Conservation (phyloP, 805 yeast species). For the Metschnikowia cerradonensis region DNA sequence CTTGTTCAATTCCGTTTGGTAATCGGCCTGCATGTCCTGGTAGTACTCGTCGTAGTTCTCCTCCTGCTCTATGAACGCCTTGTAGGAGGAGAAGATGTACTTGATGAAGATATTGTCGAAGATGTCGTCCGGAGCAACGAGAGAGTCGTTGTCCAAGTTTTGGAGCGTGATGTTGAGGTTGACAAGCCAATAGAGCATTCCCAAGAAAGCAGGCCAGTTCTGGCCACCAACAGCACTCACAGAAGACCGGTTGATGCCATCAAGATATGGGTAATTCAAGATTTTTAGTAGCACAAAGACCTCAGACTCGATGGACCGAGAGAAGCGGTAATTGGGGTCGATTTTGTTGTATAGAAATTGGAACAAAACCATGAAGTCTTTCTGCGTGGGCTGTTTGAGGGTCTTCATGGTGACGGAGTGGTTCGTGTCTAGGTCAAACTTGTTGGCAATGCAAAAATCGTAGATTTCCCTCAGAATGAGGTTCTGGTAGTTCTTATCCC, state of each 20-base stretch:
- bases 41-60: slow-evolving; percentile 57
- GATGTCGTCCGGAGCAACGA: slow-evolving; percentile 39
- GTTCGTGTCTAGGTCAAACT: slow-evolving; percentile 72
- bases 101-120: slow-evolving; percentile 51
- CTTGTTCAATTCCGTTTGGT: slow-evolving; percentile 47
- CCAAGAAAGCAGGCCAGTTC: slow-evolving; percentile 79
- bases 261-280: slow-evolving; percentile 75
- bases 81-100: slow-evolving; percentile 65
- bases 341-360: slow-evolving; percentile 72
- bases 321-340: slow-evolving; percentile 75
- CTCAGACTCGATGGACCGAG: slow-evolving; percentile 68
- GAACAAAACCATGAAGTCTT: slow-evolving; percentile 74
- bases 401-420: slow-evolving; percentile 64
- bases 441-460: slow-evolving; percentile 57
- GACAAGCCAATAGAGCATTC: slow-evolving; percentile 79
- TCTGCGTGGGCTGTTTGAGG: slow-evolving; percentile 76
- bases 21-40: slow-evolving; percentile 53
- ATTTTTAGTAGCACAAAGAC: slow-evolving; percentile 62
- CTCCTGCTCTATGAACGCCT: slow-evolving; percentile 57
- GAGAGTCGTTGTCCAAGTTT: slow-evolving; percentile 24
- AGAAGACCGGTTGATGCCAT: slow-evolving; percentile 76
- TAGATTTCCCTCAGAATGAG: slow-evolving; percentile 63
- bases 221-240: slow-evolving; percentile 89
- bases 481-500: slow-evolving; percentile 66
- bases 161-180: slow-evolving; percentile 43